Evolutionary conservation across 1,139 yeast genomes (phyloP).

Genomic region (Zygoascus sp.): DNA sequence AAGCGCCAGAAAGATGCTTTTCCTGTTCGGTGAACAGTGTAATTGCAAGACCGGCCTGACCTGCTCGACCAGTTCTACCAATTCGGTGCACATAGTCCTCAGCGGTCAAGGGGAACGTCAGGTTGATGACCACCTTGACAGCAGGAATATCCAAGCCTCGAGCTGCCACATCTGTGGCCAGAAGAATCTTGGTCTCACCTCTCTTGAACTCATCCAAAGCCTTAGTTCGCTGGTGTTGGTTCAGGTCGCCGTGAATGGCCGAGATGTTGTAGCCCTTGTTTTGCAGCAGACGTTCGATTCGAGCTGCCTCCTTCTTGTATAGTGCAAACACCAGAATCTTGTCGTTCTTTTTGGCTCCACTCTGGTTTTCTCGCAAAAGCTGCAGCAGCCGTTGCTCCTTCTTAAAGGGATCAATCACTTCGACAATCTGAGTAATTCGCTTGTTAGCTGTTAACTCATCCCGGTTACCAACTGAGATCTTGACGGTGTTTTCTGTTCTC

Average conservation of each 20-base stretch:
- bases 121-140: slow-evolving; percentile 90
- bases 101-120: slow-evolving; percentile 95
- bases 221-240: slow-evolving; percentile 86
- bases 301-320: slow-evolving; percentile 92
- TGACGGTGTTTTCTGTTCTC: slow-evolving; percentile 61
- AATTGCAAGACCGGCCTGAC: slow-evolving; percentile 90
- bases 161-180: slow-evolving; percentile 99
- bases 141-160: slow-evolving; percentile 98
- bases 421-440: slow-evolving; percentile 88
- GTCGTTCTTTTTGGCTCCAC: slow-evolving; percentile 57
- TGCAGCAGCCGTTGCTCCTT: slow-evolving; percentile 76
- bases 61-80: slow-evolving; percentile 99
- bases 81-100: slow-evolving; percentile 98
- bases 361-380: slow-evolving; percentile 68
- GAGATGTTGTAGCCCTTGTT: slow-evolving; percentile 77
- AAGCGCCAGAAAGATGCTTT: slow-evolving; percentile 92
- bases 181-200: slow-evolving; percentile 68
- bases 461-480: slow-evolving; percentile 87
- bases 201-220: slow-evolving; percentile 82
- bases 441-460: slow-evolving; percentile 94
- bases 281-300: slow-evolving; percentile 73
- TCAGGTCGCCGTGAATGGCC: slow-evolving; percentile 93
- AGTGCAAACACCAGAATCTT: slow-evolving; percentile 88
- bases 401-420: slow-evolving; percentile 77
- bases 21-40: slow-evolving; percentile 96